Evolutionary conservation across 495 filamentous ascomycete species (phyloP).

Genomic region (Opeltia flavorubescens): DNA sequence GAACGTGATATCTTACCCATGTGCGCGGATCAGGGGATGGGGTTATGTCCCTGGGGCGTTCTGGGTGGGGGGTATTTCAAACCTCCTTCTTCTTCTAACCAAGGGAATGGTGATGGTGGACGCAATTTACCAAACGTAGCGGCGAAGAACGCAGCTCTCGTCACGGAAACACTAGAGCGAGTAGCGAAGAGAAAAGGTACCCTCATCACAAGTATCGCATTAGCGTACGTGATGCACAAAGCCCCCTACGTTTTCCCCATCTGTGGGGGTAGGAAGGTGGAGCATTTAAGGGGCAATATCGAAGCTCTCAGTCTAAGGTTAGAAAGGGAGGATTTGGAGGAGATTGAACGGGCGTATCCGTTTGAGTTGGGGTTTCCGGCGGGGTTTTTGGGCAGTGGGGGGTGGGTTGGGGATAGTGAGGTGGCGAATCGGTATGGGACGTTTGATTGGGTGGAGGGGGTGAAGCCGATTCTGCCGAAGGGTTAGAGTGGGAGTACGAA

Average conservation of each 20-base stretch:
- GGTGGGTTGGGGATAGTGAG: neutral
- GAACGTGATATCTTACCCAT: conserved; percentile 46
- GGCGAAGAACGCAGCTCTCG: conserved; percentile 27
- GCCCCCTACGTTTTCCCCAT: conserved; percentile 65
- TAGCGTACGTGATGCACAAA: conserved; percentile 65
- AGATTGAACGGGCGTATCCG: conserved; percentile 34
- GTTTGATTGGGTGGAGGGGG: no score
- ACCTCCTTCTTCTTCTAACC: no score
- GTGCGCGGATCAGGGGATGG: conserved; percentile 42
- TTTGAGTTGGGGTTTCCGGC: conserved; percentile 42
- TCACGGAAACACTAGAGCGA: conserved; percentile 41
- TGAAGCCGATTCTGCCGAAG: no score
- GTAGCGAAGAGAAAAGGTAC: conserved; percentile 38
- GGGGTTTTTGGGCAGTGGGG: conserved; percentile 27
- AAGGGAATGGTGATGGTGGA: conserved; percentile 21
- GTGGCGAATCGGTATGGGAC: no score
- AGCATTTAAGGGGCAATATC: conserved; percentile 52
- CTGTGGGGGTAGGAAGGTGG: conserved; percentile 50
- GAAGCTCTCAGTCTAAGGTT: conserved; percentile 40
- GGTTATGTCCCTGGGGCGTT: conserved; percentile 38
- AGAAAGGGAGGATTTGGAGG: conserved; percentile 38
- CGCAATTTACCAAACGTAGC: conserved; percentile 13
- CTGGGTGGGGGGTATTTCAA: conserved; percentile 42
- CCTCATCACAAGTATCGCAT: conserved; percentile 42
- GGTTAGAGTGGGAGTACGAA: no score